Conservation (phyloP, 2,329 filamentous ascomycete species). For the Talaromyces sp. region DNA sequence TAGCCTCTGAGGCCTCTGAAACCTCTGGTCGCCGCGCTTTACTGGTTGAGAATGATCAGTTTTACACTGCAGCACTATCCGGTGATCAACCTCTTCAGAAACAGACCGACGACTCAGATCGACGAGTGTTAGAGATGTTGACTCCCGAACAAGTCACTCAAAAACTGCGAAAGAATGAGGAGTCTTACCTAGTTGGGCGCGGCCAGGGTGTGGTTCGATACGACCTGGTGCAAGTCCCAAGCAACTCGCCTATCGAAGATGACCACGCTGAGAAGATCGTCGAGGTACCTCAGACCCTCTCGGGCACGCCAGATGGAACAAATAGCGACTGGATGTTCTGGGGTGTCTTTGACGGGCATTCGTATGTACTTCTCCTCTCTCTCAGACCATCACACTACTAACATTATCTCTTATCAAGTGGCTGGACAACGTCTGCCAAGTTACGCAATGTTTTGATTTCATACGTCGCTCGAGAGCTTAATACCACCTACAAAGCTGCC, state of each 20-base stretch:
- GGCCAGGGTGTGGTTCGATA: constrained; percentile 91
- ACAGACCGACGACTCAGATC: constrained; percentile 74
- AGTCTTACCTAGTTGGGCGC: constrained; percentile 83
- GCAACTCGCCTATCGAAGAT: constrained; percentile 96
- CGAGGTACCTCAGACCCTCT: constrained; percentile 64
- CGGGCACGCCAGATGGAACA: constrained; percentile 49
- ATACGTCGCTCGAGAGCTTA: constrained; percentile 88
- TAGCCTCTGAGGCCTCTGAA: constrained; percentile 35
- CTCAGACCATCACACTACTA: constrained; percentile 9
- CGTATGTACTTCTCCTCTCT: constrained; percentile 49
- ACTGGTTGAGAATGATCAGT: constrained; percentile 81
- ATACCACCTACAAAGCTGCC: constrained; percentile 79
- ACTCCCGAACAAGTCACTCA: constrained; percentile 88
- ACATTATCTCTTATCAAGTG: constrained; percentile 48
- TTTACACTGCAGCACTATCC: constrained; percentile 81
- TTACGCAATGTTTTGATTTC: constrained; percentile 86
- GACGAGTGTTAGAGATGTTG: constrained; percentile 90
- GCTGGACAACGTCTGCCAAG: constrained; percentile 97
- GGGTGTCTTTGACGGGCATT: constrained; percentile 97
- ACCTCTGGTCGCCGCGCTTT: constrained; percentile 61
- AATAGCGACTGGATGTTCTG: constrained; percentile 98
- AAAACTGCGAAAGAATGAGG: constrained; percentile 81
- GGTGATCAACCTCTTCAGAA: constrained; percentile 85
- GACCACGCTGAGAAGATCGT: constrained; percentile 98
- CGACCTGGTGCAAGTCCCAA: constrained; percentile 87